A percentile compares a stretch with the other conserved stretches of the same genome.
These are phyloP conservation scores for Acmispon strigosus DNA, from an alignment of 306 rosid genomes.

Conservation along the genomic window DNA sequence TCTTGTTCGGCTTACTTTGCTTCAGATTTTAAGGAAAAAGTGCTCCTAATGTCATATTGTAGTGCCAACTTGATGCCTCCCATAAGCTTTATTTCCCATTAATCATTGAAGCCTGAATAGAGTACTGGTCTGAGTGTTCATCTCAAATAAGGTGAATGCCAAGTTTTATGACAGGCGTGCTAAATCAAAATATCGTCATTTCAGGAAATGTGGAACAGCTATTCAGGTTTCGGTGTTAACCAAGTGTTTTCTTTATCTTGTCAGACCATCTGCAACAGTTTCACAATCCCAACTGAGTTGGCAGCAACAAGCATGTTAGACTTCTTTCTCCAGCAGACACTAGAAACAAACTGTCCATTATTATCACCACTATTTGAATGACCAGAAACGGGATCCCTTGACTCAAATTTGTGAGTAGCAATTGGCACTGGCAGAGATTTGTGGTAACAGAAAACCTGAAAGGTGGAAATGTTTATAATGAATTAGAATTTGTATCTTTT, in stretches of 20 bases:
- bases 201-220: not conserved
- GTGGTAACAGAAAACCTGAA: conserved; percentile 60
- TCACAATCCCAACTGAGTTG: conserved; percentile 59
- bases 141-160: too few relatives aligned
- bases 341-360: conserved; percentile 56
- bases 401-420: conserved; percentile 47
- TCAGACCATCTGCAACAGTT: conserved; percentile 56
- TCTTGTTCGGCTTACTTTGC: conserved; percentile 8
- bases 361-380: conserved; percentile 29
- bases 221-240: conserved; percentile 2
- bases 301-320: conserved; percentile 57
- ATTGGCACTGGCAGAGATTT: conserved; percentile 62
- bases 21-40: conserved; percentile 1
- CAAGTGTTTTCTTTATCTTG: not conserved
- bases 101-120: too few relatives aligned
- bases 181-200: not conserved
- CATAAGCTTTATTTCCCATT: too few relatives aligned
- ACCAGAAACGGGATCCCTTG: conserved; percentile 47
- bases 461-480: conserved; percentile 13
- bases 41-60: too few relatives aligned
- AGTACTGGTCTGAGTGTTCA: too few relatives aligned
- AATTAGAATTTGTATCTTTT: conserved; percentile 5
- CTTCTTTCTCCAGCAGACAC: conserved; percentile 69
- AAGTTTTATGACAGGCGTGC: too few relatives aligned
- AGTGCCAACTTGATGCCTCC: too few relatives aligned